Evolutionary conservation across 768 basidiomycete genomes (phyloP), one percentile per base, ranked within the genome.

Genomic region (Candolleomyces aberdarensis): DNA sequence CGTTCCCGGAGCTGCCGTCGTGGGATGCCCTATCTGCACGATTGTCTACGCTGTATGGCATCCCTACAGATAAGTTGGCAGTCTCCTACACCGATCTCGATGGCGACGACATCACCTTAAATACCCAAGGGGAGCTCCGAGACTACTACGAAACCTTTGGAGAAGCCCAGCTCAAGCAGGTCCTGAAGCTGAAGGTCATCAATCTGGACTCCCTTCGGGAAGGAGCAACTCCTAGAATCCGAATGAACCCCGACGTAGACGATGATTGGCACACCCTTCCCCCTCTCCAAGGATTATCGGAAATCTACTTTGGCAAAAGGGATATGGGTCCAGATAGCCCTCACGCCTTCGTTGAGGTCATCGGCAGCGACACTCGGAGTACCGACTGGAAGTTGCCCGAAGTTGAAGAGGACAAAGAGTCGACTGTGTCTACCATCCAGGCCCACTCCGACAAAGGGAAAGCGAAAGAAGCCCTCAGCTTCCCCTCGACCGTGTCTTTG

Each of bases 61-160:
- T 93, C 44, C 82, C 88, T 3, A 58, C 72, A 57, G 81, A 82
- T 60, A 79, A 80, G 56, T 75, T 92, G 56, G 89, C 79, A 2
- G 85, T 90, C 39, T 85, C 87, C 36, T 93, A 94, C 71, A 62
- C 86, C 53, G 92, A 94, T 71, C 69, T 70, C 36, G 91, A 93
- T 67, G 81, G 83, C 43, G 92, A 93, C 67, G 84, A 87, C 62
- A 84, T 94, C 63, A 92, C 91, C 11, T 77, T 92, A 59, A 89
- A 84, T 72, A 84, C 91, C 3, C 79, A 91, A 58, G 86, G 86
- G 39, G 92, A 94, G 71, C 82, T 93, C n/a, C 80, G 81, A 58
- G 90, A 92, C 61, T 90, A 82, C 69, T 92, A 88, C 69, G 66
- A 69, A 31, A 74, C 75, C 7, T 66, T 74, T 60, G 58, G 72